Percentiles rank a stretch among this genome's conserved stretches.
phyloP scores from a whole-genome alignment of 23 red algal species.

The Gracilaria domingensis region DNA sequence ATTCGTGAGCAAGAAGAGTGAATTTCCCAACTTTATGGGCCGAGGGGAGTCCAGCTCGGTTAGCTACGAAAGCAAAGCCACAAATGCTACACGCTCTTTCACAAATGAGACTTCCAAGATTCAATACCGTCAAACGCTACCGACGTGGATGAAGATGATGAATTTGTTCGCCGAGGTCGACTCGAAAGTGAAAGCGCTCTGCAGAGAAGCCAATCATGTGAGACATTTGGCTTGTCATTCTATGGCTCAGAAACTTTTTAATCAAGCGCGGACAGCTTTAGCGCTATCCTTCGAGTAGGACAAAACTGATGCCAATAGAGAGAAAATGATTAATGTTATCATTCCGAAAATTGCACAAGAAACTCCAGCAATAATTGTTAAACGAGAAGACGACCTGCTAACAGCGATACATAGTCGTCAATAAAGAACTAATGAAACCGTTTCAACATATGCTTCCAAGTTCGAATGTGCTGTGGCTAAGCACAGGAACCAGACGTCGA shows the following conservation, averaged over 20 bases:
- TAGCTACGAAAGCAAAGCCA: background rate
- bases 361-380: background rate
- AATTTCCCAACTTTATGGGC: conserved; percentile 19
- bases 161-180: background rate
- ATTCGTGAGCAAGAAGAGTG: no score
- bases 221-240: conserved; percentile 23
- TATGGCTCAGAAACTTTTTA: conserved; percentile 17
- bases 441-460: background rate
- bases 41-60: background rate
- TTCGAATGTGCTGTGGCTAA: background rate
- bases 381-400: conserved; percentile 10
- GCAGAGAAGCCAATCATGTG: conserved; percentile 19
- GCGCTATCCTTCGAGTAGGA: conserved; percentile 9
- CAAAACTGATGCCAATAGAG: background rate
- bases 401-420: background rate
- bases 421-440: background rate
- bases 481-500: background rate
- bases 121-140: conserved; percentile 10
- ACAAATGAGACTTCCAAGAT: conserved; percentile 49
- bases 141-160: conserved; percentile 38
- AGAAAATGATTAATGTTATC: conserved; percentile 28
- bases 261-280: background rate
- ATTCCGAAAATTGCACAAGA: background rate
- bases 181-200: conserved; percentile 24
- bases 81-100: background rate